Percentiles rank a stretch among this genome's conserved stretches.
phyloP scores from a whole-genome alignment of 169 alveolate species.

The Babesia sp. region DNA sequence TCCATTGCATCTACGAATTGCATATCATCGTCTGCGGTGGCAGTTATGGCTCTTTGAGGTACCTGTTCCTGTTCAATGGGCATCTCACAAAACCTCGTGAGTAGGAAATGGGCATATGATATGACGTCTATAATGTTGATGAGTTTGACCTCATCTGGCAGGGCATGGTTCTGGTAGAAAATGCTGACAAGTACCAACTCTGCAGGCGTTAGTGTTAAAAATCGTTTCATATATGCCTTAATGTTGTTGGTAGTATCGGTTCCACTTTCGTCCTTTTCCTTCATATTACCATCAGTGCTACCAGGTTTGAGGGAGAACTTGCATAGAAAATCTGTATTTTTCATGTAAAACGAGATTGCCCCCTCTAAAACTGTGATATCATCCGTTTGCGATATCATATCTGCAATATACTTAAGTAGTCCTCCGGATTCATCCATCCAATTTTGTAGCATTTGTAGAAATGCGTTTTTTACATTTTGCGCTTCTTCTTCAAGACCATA shows the following conservation, averaged over 20 bases:
- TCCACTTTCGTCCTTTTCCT: not conserved
- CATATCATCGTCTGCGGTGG: conserved; percentile 2
- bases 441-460: conserved; percentile 8
- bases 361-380: conserved; percentile 24
- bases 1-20: conserved; percentile 41
- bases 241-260: not conserved
- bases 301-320: not conserved
- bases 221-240: conserved; percentile 12
- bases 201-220: conserved; percentile 25
- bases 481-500: conserved; percentile 34
- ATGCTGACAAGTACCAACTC: conserved; percentile 23
- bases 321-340: conserved; percentile 12
- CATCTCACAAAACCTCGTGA: conserved; percentile 24
- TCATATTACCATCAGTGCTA: not conserved
- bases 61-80: not conserved
- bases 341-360: conserved; percentile 20
- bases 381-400: conserved; percentile 20
- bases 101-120: conserved; percentile 31
- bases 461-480: conserved; percentile 1
- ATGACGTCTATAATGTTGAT: conserved; percentile 22
- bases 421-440: conserved; percentile 34
- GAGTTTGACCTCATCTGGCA: conserved; percentile 14
- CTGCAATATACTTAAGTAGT: conserved; percentile 21
- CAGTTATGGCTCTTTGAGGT: conserved; percentile 17
- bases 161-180: conserved; percentile 36